Conservation (phyloP, 371 early-diverging fungal genomes). For the Syncephalastrum monosporum region DNA sequence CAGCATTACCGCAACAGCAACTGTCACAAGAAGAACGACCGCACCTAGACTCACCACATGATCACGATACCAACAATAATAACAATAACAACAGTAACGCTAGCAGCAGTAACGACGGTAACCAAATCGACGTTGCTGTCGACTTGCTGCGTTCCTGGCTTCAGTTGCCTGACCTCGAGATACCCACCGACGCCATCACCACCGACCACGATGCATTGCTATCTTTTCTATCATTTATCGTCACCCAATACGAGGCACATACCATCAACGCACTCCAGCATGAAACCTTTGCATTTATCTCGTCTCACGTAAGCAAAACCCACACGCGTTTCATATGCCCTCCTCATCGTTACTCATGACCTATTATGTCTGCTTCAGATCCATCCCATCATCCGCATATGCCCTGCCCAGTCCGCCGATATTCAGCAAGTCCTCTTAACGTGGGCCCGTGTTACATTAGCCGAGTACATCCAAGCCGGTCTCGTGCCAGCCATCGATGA, state of each 20-base stretch:
- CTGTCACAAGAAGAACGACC: too few species aligned
- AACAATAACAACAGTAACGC: too few species aligned
- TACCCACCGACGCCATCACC: conserved; percentile 6
- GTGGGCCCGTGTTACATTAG: conserved; percentile 62
- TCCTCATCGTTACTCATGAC: neutral
- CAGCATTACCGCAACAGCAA: too few species aligned
- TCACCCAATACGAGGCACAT: conserved; percentile 34
- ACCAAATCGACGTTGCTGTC: neutral
- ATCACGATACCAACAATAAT: too few species aligned
- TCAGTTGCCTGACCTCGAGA: neutral
- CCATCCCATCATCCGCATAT: conserved; percentile 21
- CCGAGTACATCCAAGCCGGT: conserved; percentile 51
- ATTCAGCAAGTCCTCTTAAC: conserved; percentile 49
- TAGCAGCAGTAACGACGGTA: too few species aligned
- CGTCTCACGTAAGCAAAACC: conserved; percentile 26
- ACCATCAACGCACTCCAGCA: conserved; percentile 21
- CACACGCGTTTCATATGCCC: conserved; percentile 7
- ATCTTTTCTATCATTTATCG: conserved; percentile 29
- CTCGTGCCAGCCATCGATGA: conserved; percentile 52
- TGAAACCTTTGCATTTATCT: conserved; percentile 25
- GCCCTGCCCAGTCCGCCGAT: conserved; percentile 30
- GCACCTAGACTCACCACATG: too few species aligned
- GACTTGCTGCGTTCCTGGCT: conserved; percentile 2
- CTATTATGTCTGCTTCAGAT: conserved; percentile 9
- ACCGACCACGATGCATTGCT: too few species aligned